Conservation (phyloP, 495 filamentous ascomycete genomes). For the Podospora conica region DNA sequence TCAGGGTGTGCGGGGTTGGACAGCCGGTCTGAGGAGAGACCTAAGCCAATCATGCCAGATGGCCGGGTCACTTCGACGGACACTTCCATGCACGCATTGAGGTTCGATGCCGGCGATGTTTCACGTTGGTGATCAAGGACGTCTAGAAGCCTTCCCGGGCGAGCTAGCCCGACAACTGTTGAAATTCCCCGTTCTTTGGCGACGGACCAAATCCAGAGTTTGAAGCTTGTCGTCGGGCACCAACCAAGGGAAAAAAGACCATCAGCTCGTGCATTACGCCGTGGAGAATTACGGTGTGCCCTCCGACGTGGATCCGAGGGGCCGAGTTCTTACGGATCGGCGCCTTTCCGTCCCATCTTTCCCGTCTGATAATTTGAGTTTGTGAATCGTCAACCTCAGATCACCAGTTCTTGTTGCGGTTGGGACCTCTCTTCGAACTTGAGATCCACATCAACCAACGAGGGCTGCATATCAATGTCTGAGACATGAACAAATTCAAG, state of each 20-base stretch:
- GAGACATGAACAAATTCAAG: background rate
- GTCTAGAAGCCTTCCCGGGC: constrained; percentile 24
- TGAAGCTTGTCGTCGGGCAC: background rate
- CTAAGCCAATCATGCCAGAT: constrained; percentile 1
- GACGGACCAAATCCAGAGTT: background rate
- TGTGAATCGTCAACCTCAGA: background rate
- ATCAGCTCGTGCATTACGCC: background rate
- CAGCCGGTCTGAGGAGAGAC: background rate
- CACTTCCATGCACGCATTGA: constrained; percentile 13
- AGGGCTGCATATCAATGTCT: background rate
- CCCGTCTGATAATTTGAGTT: background rate
- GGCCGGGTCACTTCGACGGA: background rate
- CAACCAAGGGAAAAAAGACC: background rate
- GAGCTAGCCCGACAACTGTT: background rate
- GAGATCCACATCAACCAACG: background rate
- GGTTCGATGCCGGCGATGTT: constrained; percentile 12
- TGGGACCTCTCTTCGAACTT: background rate
- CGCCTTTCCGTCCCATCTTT: background rate
- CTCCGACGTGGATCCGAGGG: background rate
- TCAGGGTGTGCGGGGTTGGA: background rate
- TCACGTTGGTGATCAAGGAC: constrained; percentile 21
- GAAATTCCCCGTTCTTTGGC: background rate
- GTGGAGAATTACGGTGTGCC: background rate
- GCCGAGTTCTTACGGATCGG: background rate
- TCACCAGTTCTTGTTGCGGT: background rate